These are phyloP conservation scores for Nakaseomyces kungkrabaensis DNA, from an alignment of 1,139 yeast genomes.

Conservation along the genomic window DNA sequence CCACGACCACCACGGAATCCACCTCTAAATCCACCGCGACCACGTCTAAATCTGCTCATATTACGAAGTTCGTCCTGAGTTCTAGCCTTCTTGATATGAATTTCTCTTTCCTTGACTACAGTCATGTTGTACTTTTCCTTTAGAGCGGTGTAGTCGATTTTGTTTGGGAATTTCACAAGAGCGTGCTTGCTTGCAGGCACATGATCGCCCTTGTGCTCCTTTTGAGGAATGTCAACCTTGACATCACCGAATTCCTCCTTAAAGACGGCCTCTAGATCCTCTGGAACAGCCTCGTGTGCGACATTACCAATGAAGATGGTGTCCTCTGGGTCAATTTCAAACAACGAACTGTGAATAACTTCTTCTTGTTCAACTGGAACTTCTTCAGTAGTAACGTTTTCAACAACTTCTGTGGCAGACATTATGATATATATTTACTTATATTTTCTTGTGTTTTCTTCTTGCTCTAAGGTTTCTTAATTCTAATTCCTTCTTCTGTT, in stretches of 20 bases:
- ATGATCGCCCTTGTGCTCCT: slow-evolving; percentile 19
- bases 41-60: slow-evolving; percentile 10
- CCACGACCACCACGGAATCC: slow-evolving; percentile 12
- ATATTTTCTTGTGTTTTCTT: background rate
- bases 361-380: slow-evolving; percentile 5
- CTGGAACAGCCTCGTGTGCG: slow-evolving; percentile 24
- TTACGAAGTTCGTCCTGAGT: slow-evolving; percentile 19
- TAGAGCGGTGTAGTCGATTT: slow-evolving; percentile 25
- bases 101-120: slow-evolving; percentile 25
- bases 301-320: slow-evolving; percentile 29
- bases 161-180: slow-evolving; percentile 25
- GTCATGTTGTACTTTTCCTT: slow-evolving; percentile 26
- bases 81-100: slow-evolving; percentile 26
- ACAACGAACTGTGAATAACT: slow-evolving; percentile 8
- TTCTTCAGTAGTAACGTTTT: slow-evolving; percentile 5
- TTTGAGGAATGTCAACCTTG: slow-evolving; percentile 25
- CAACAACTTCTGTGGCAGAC: slow-evolving; percentile 8
- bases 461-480: background rate
- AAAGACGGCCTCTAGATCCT: slow-evolving; percentile 23
- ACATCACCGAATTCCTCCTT: slow-evolving; percentile 21
- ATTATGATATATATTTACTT: slow-evolving; percentile 5
- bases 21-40: slow-evolving; percentile 9
- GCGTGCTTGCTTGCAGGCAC: slow-evolving; percentile 26
- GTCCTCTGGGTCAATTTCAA: slow-evolving; percentile 26
- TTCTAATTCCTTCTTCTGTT: background rate